Evolutionary conservation across 2,329 filamentous ascomycete genomes (phyloP).

Genomic region (Epichloe uncinata): DNA sequence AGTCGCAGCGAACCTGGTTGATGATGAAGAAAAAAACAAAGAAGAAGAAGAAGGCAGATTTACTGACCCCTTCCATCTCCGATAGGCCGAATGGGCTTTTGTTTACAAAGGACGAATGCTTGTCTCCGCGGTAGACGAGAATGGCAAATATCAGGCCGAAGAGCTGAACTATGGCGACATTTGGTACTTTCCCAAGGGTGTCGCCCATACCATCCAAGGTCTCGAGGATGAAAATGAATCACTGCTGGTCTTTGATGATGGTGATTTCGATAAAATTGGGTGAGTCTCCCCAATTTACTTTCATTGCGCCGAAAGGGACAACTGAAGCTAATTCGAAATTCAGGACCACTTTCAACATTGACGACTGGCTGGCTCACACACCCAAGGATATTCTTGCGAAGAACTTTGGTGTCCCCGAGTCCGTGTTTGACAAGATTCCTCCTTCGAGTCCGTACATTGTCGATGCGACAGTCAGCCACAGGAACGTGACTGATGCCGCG

Average conservation of each 20-base stretch:
- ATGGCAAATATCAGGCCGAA: constrained; percentile 41
- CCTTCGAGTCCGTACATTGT: constrained; percentile 47
- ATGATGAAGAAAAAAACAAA: background rate
- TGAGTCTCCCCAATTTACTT: constrained; percentile 16
- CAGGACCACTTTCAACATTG: constrained; percentile 57
- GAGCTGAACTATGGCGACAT: constrained; percentile 48
- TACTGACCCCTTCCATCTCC: background rate
- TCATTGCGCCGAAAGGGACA: background rate
- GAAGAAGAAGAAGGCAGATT: background rate
- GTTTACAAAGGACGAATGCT: constrained; percentile 44
- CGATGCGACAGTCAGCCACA: constrained; percentile 37
- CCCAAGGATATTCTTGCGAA: constrained; percentile 50
- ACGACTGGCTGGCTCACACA: constrained; percentile 57
- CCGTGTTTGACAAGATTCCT: constrained; percentile 46
- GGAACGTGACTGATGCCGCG: constrained; percentile 23
- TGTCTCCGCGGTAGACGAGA: constrained; percentile 48
- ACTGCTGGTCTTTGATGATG: constrained; percentile 52
- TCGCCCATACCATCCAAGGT: constrained; percentile 49
- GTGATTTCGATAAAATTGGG: constrained; percentile 51
- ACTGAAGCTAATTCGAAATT: background rate
- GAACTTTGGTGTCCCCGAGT: constrained; percentile 51
- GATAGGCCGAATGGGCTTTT: constrained; percentile 54
- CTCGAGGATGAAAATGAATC: constrained; percentile 55
- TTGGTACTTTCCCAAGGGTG: constrained; percentile 57
- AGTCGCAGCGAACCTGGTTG: constrained; percentile 15